Base-by-base conservation (phyloP, 192 early-diverging fungal genomes). In the Spizellomyces sp. region DNA sequence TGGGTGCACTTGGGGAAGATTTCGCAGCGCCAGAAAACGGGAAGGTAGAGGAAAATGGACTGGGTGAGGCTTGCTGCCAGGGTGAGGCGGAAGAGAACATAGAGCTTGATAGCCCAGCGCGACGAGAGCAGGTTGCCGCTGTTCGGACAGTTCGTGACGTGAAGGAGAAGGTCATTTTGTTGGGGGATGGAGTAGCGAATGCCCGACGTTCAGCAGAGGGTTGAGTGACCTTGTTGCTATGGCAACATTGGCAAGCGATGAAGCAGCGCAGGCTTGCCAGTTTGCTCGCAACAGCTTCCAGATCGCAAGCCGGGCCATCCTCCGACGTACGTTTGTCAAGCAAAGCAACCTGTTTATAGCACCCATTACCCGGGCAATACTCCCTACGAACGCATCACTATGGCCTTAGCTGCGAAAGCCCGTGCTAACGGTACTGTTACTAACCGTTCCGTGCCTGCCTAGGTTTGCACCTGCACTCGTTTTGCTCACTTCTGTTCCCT, bases 341-440 rank as follows among this genome's bases (percentile, higher is more conserved):
- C 14, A 12, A 19, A 54, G 50, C 50, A 36, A 12, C 50, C 50
- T 19, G 50, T 54, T 19, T 19, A n/a, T 54, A 2, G 17, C 50
- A 54, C 17, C 50, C 12, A 54, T n/a, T 19, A 12, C 50, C 17
- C 50, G 17, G 1, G 14, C 12, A 54, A 19, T 54, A 0, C 17
- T 52, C 48, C 46, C 17, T 12, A 1, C 0, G 2, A 9, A 52
- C 14, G 8, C 48, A n/a, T 62, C 58, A 62, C 12, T 5, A 72
- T 72, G 70, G 70, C 70, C 45, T 54, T 72, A 54, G 70, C 70
- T 41, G 62, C 61, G 61, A 72, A 72, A 56, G 36, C 45, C 17
- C 61, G 70, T 3, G 70, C 62, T 14, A 72, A 72, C 57, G 70
- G 70, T 72, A 62, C 4, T 43, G 45, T 69, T 36, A n/a, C 2